Evolutionary conservation across 805 yeast species (phyloP), one percentile per base, ranked within the genome.

Genomic region (Metschnikowia orientalis): DNA sequence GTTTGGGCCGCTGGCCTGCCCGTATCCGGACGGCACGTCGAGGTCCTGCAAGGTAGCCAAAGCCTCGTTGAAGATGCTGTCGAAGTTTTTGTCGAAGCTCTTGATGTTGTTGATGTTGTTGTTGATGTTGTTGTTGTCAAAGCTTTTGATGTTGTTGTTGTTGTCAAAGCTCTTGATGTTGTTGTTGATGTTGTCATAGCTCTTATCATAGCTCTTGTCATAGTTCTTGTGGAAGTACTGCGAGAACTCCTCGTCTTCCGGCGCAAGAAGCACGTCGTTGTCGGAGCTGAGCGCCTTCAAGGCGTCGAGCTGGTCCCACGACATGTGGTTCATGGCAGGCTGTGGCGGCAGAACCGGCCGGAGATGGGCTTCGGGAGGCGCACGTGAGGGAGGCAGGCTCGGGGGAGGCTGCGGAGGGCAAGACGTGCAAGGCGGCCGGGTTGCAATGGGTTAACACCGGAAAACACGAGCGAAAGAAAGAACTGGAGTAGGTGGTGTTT

Each of bases 21-120:
- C 54, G 30, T 54, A 64, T 2, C 72, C 72, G 0, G 67, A 53
- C 0, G 85, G 81, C 27, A 81, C 81, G 45, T 74, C 84, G 38
- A 81, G 63, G 34, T 79, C 87, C 50, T 75, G 79, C 16, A 77
- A 54, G 0, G 71, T 69, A 9, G 68, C 59, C 23, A 80, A 56
- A 2, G 82, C 70, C 41, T 76, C 78, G 24, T 74, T 73, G 37
- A 81, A 61, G 39, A 76, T 54, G 41, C 68, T 71, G 50, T 75
- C 81, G 21, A 76, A 61, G 18, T 77, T 73, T 32, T 70, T 67
- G 51, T n/a, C n/a, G n/a, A n/a, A n/a, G n/a, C n/a, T n/a, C n/a
- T n/a, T n/a, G n/a, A n/a, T n/a, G n/a, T n/a, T n/a, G n/a, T n/a
- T n/a, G n/a, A n/a, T n/a, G n/a, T n/a, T n/a, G n/a, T n/a, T n/a